Evolutionary conservation across 2,329 filamentous ascomycete species (phyloP).

Genomic region (Exophiala dermatitidis): DNA sequence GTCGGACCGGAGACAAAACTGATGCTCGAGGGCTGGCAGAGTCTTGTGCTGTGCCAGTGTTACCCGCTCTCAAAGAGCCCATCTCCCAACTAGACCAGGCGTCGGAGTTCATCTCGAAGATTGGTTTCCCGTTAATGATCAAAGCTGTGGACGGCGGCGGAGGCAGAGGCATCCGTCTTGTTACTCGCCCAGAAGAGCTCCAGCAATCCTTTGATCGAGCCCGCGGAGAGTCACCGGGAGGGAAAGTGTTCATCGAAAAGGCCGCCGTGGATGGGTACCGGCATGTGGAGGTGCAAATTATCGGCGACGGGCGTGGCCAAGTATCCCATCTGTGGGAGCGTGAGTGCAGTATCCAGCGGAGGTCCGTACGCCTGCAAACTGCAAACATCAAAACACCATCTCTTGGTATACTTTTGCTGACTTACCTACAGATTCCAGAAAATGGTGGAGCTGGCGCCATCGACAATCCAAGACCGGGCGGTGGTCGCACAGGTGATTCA

Average conservation of each 20-base stretch:
- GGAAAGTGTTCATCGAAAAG: constrained; percentile 53
- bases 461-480: constrained; percentile 41
- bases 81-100: constrained; percentile 41
- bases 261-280: constrained; percentile 55
- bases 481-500: constrained; percentile 47
- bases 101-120: constrained; percentile 50
- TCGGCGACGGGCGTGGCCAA: constrained; percentile 49
- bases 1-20: constrained; percentile 51
- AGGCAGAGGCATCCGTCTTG: constrained; percentile 53
- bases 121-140: constrained; percentile 52
- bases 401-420: no score
- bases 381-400: no score
- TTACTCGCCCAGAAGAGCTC: constrained; percentile 40
- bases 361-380: neutral
- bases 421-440: constrained; percentile 47
- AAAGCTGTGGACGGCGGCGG: constrained; percentile 60
- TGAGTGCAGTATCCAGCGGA: constrained; percentile 54
- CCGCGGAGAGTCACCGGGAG: constrained; percentile 52
- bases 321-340: constrained; percentile 54
- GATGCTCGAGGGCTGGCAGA: constrained; percentile 47
- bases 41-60: constrained; percentile 46
- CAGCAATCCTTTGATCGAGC: constrained; percentile 44
- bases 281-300: constrained; percentile 56
- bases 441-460: constrained; percentile 53
- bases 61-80: constrained; percentile 42